A percentile compares a stretch with the other conserved stretches of the same genome.
Conservation (phyloP, 2,329 filamentous ascomycete genomes). For the Sarocladiaceae sp. region DNA sequence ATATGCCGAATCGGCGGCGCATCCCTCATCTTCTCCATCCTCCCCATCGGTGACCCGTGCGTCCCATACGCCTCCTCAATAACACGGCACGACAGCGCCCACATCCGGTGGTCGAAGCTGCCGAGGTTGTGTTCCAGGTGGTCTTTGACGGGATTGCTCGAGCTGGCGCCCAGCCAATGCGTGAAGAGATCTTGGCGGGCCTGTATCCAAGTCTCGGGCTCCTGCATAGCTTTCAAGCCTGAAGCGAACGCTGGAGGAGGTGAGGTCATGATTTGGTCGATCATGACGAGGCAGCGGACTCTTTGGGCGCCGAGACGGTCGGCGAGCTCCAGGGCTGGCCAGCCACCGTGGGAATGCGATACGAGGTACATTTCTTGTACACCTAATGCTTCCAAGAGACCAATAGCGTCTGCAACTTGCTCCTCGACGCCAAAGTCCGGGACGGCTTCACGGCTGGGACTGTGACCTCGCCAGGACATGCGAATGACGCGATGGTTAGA, state of each 20-base stretch:
- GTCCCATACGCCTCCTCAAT: conserved; percentile 1
- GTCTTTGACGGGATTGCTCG: background rate
- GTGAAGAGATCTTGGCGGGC: conserved; percentile 4
- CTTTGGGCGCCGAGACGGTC: conserved; percentile 1
- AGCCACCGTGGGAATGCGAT: conserved; percentile 6
- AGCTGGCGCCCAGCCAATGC: conserved; percentile 2
- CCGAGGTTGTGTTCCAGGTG: conserved; percentile 1
- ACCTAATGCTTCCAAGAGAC: background rate
- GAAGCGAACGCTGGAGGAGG: conserved; percentile 1
- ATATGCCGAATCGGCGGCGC: background rate
- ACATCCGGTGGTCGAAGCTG: background rate
- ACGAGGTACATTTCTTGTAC: conserved; percentile 4
- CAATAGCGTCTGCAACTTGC: conserved; percentile 1
- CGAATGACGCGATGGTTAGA: conserved; percentile 1
- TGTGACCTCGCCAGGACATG: conserved; percentile 7
- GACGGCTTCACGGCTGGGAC: conserved; percentile 1
- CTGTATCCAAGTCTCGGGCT: conserved; percentile 1
- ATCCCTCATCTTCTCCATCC: background rate
- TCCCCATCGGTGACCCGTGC: background rate
- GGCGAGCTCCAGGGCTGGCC: conserved; percentile 3
- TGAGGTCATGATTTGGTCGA: conserved; percentile 6
- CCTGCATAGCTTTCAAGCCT: conserved; percentile 1
- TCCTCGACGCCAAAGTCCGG: conserved; percentile 8
- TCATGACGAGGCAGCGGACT: conserved; percentile 6
- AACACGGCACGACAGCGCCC: background rate